These are phyloP conservation scores for Medicago arabica DNA, from an alignment of 306 rosid genomes.

Conservation along the genomic window DNA sequence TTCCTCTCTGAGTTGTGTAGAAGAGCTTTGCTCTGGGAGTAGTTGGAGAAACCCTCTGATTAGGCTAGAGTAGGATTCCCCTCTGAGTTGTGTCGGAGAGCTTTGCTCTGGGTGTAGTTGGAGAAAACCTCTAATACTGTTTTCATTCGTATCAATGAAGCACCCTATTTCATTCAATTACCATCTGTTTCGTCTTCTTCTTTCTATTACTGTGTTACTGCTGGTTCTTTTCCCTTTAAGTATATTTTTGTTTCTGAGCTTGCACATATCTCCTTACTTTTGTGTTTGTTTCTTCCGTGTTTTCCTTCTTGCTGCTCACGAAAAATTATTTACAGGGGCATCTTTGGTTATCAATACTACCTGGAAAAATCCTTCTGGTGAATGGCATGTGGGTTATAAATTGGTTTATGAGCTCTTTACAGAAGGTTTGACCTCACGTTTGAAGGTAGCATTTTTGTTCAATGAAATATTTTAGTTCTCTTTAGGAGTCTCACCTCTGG, in stretches of 20 bases:
- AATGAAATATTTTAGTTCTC: conserved; percentile 39
- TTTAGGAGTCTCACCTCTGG: conserved; percentile 26
- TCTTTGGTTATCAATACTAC: conserved; percentile 72
- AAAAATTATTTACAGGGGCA: conserved; percentile 62
- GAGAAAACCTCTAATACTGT: too few species aligned
- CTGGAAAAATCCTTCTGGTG: conserved; percentile 98
- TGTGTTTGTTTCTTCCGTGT: conserved; percentile 19
- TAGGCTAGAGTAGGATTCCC: too few species aligned
- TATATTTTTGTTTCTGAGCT: conserved; percentile 18
- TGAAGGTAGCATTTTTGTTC: conserved; percentile 67
- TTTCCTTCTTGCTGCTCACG: conserved; percentile 10
- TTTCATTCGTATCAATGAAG: too few species aligned
- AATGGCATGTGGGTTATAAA: conserved; percentile 94
- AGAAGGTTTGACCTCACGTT: conserved; percentile 67
- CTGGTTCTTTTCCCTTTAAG: too few species aligned
- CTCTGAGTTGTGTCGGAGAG: too few species aligned
- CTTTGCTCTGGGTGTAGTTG: too few species aligned
- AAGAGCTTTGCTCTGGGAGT: too few species aligned
- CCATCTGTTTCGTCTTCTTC: too few species aligned
- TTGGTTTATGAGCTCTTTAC: conserved; percentile 89
- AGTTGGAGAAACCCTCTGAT: too few species aligned
- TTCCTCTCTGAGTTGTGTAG: too few species aligned
- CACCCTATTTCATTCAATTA: too few species aligned
- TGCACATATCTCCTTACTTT: conserved; percentile 16
- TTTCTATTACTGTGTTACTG: too few species aligned